A percentile compares a stretch with the other conserved stretches of the same genome.
phyloP scores from a whole-genome alignment of 202 grass and related monocot genomes.

The Digitaria exilis region DNA sequence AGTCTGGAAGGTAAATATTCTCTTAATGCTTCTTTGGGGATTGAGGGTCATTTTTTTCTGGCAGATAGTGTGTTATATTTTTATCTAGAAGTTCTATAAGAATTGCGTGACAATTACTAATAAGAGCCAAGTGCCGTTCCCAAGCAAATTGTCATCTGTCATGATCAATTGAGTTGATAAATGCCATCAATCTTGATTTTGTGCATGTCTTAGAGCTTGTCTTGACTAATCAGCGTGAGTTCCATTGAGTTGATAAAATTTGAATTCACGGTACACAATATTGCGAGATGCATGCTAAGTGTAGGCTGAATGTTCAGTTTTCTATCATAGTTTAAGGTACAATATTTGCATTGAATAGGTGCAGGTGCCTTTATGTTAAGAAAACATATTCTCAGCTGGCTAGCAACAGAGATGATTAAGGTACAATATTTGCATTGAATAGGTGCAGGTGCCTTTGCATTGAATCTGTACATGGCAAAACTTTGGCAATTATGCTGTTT shows the following conservation, averaged over 20 bases:
- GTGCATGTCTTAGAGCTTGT: neutral
- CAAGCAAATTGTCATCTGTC: slow-evolving; percentile 2
- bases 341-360: neutral
- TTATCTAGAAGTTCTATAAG: slow-evolving; percentile 3
- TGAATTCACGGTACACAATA: neutral
- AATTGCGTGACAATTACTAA: neutral
- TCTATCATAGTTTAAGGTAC: neutral
- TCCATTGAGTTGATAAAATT: neutral
- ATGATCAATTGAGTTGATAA: neutral
- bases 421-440: neutral
- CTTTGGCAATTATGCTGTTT: neutral
- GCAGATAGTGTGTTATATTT: slow-evolving; percentile 8
- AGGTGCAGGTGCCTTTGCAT: neutral
- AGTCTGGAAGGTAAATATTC: slow-evolving; percentile 92
- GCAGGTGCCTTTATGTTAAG: neutral
- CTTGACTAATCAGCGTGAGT: neutral
- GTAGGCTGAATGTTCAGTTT: neutral
- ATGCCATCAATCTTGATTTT: neutral
- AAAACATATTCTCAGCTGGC: neutral
- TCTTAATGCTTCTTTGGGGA: neutral
- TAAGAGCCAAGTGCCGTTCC: slow-evolving; percentile 12
- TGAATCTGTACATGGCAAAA: neutral
- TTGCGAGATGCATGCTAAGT: neutral
- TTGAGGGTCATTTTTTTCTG: slow-evolving; percentile 11
- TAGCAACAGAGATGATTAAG: neutral